Conservation (phyloP, 129 eudicot species). For the Centaurea solstitialis region DNA sequence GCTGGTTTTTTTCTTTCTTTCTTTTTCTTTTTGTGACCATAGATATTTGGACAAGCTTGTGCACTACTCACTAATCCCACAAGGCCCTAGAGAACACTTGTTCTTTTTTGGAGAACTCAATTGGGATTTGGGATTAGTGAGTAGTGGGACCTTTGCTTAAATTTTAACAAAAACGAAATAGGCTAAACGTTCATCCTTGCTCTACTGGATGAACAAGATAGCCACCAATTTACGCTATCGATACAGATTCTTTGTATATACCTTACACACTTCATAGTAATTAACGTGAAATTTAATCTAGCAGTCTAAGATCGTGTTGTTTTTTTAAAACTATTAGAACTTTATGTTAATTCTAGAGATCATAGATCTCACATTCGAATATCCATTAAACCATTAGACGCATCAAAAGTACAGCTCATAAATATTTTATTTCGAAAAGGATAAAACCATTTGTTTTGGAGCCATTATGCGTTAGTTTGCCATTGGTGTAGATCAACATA, state of each 20-base stretch:
- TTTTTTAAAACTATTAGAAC: background rate
- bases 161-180: background rate
- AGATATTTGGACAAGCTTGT: background rate
- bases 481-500: background rate
- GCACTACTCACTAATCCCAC: background rate
- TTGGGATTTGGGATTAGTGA: too few relatives aligned
- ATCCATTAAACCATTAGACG: background rate
- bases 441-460: background rate
- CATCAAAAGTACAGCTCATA: background rate
- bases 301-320: background rate
- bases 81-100: background rate
- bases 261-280: background rate
- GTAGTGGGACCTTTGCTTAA: background rate
- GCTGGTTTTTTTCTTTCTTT: too few relatives aligned
- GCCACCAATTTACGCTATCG: background rate
- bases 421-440: background rate
- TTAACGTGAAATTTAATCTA: background rate
- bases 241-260: background rate
- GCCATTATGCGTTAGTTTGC: background rate
- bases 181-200: background rate
- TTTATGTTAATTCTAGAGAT: background rate
- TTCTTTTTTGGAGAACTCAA: background rate
- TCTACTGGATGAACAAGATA: background rate
- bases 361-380: background rate
- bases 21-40: background rate